These are phyloP conservation scores for Pyracantha coccinea DNA, from an alignment of 331 rosid species.

Conservation along the genomic window DNA sequence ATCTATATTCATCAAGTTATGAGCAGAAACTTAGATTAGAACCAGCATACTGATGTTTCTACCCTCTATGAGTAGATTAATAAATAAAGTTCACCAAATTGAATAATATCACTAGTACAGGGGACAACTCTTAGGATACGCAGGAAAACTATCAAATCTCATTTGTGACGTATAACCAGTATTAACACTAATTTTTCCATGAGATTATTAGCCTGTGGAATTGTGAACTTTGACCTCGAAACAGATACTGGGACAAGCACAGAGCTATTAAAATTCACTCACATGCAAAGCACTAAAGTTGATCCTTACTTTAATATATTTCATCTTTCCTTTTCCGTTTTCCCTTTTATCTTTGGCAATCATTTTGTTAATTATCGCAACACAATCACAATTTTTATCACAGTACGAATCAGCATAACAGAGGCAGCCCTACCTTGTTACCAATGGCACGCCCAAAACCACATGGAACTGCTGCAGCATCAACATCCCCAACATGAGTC, in stretches of 20 bases:
- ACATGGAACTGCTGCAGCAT: conserved; percentile 98
- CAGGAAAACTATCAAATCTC: not conserved
- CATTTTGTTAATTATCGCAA: not conserved
- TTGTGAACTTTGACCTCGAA: not conserved
- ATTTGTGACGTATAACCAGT: not conserved
- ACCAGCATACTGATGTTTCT: conserved; percentile 2
- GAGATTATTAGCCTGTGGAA: not conserved
- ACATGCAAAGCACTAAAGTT: not conserved
- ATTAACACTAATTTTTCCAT: not conserved
- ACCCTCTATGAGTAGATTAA: conserved; percentile 1
- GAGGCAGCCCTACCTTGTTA: conserved; percentile 59
- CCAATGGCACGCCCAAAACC: conserved; percentile 99
- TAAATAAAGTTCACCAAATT: not conserved
- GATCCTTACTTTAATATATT: not conserved
- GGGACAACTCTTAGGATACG: not conserved
- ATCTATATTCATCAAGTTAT: not conserved
- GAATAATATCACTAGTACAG: not conserved
- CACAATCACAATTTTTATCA: not conserved
- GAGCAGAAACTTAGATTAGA: not conserved
- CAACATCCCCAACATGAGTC: conserved; percentile 87
- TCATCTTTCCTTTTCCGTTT: not conserved
- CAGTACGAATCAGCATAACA: conserved; percentile 18
- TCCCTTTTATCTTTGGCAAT: not conserved
- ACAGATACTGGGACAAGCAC: not conserved
- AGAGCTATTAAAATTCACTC: not conserved